phyloP scores from a whole-genome alignment of 177 flowering plant species.

The Vitis hybrid region DNA sequence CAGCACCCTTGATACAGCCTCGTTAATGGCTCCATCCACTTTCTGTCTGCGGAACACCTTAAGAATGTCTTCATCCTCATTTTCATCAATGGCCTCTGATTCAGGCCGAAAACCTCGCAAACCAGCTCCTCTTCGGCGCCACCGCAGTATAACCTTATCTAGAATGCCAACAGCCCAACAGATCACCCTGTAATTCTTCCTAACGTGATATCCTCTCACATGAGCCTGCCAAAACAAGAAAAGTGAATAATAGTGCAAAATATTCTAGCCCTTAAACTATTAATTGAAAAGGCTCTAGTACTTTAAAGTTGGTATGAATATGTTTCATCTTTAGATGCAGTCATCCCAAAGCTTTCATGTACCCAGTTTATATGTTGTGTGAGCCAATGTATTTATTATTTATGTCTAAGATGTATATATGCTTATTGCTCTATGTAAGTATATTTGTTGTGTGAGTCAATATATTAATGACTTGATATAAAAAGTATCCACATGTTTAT shows the following conservation, averaged over 20 bases:
- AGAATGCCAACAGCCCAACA: slow-evolving; percentile 87
- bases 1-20: slow-evolving; percentile 78
- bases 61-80: slow-evolving; percentile 82
- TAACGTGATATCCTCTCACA: slow-evolving; percentile 93
- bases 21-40: slow-evolving; percentile 72
- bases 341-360: no score
- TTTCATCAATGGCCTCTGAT: slow-evolving; percentile 49
- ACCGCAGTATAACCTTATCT: slow-evolving; percentile 82
- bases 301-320: neutral
- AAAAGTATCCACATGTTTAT: no score
- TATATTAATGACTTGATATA: no score
- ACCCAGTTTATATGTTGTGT: no score
- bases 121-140: slow-evolving; percentile 91
- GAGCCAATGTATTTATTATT: no score
- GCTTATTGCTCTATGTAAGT: no score
- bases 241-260: neutral
- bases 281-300: neutral
- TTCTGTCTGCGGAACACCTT: slow-evolving; percentile 82
- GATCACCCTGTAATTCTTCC: slow-evolving; percentile 75
- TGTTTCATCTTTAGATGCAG: neutral
- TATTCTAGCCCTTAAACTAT: neutral
- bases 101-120: slow-evolving; percentile 72
- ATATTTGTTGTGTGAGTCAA: no score
- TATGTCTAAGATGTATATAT: no score
- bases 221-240: slow-evolving; percentile 68